Evolutionary conservation across 805 yeast genomes (phyloP).

Genomic region (Cyberlindnera mississippiensis): DNA sequence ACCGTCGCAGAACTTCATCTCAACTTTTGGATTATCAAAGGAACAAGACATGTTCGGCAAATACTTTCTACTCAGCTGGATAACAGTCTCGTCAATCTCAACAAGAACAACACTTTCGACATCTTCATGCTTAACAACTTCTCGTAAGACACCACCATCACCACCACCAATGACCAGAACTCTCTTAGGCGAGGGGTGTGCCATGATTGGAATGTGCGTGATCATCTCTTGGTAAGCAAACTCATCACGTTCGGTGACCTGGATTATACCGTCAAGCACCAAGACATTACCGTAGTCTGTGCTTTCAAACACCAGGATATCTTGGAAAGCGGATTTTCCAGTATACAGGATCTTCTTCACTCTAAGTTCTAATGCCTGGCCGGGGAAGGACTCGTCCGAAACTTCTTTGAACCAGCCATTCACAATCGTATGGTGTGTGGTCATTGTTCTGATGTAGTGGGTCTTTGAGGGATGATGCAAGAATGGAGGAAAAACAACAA

Average conservation of each 20-base stretch:
- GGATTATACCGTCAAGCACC: constrained; percentile 85
- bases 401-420: constrained; percentile 84
- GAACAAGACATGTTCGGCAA: constrained; percentile 73
- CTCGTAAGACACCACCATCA: constrained; percentile 92
- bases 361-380: constrained; percentile 71
- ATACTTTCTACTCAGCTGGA: constrained; percentile 63
- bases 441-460: constrained; percentile 4
- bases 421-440: constrained; percentile 32
- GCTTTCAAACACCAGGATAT: constrained; percentile 68
- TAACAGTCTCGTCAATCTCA: constrained; percentile 87
- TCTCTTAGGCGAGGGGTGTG: constrained; percentile 69
- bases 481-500: no score
- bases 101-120: constrained; percentile 68
- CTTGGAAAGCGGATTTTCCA: constrained; percentile 70
- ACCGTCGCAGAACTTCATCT: constrained; percentile 74
- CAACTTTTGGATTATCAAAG: constrained; percentile 60
- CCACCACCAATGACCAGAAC: constrained; percentile 94
- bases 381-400: constrained; percentile 72
- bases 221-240: constrained; percentile 93
- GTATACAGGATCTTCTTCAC: constrained; percentile 64
- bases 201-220: constrained; percentile 73
- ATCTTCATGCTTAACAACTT: constrained; percentile 69
- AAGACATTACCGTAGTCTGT: constrained; percentile 80
- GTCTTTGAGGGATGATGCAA: no score
- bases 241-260: constrained; percentile 89